Evolutionary conservation across 2,329 filamentous ascomycete genomes (phyloP).

Genomic region (Pseudogymnoascus sp.): DNA sequence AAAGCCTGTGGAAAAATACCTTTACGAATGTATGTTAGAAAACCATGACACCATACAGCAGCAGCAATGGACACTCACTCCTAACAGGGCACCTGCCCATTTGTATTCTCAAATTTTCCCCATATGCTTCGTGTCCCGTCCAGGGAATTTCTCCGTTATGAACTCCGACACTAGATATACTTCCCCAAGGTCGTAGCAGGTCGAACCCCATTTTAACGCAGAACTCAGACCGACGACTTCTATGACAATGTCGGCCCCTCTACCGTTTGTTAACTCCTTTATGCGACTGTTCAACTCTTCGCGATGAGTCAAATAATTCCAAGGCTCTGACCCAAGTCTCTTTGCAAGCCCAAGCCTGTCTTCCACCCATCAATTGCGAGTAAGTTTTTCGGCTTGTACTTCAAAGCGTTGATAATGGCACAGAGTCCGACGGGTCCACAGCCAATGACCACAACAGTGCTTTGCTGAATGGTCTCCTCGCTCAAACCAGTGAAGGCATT

Average conservation of each 20-base stretch:
- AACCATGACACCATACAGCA: constrained; percentile 29
- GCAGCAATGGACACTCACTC: constrained; percentile 9
- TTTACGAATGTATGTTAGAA: not conserved
- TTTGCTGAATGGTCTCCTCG: constrained; percentile 29
- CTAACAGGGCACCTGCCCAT: constrained; percentile 66
- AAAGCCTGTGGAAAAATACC: constrained; percentile 55
- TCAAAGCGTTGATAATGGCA: constrained; percentile 39
- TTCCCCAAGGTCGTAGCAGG: constrained; percentile 39
- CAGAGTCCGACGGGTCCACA: constrained; percentile 45
- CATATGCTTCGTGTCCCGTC: constrained; percentile 34
- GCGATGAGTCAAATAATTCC: constrained; percentile 30
- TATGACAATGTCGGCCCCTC: constrained; percentile 46
- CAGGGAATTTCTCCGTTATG: constrained; percentile 40
- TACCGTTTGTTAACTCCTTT: constrained; percentile 35
- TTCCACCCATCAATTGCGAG: constrained; percentile 43
- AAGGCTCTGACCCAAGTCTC: constrained; percentile 38
- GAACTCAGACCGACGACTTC: constrained; percentile 37
- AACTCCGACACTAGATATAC: constrained; percentile 39
- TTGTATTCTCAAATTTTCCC: constrained; percentile 59
- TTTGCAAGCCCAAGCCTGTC: constrained; percentile 38
- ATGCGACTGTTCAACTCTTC: constrained; percentile 20
- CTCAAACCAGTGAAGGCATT: constrained; percentile 43
- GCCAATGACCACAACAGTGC: constrained; percentile 42
- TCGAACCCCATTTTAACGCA: constrained; percentile 41
- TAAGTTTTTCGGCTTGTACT: constrained; percentile 42